These are phyloP conservation scores for Posidonia oceanica DNA, from an alignment of 116 monocot species.

Conservation along the genomic window DNA sequence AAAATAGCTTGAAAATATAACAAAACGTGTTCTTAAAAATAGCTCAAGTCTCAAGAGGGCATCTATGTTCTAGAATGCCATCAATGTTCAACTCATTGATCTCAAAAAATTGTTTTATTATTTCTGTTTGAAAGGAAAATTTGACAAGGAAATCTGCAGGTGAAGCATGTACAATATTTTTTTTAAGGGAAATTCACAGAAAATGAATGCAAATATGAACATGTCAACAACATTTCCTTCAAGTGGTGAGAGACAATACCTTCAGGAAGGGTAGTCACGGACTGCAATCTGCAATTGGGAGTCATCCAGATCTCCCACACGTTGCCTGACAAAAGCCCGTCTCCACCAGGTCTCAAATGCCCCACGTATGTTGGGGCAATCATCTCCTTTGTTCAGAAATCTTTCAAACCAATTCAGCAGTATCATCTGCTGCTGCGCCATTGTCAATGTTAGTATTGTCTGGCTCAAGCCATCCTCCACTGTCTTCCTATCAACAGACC, in stretches of 20 bases:
- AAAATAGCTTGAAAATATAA: too few relatives aligned
- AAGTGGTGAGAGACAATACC: not conserved
- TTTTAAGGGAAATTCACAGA: not conserved
- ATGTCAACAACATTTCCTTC: not conserved
- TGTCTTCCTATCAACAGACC: constrained; percentile 30
- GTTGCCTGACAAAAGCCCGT: constrained; percentile 51
- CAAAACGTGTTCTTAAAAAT: too few relatives aligned
- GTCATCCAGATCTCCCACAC: constrained; percentile 10
- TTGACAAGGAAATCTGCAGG: too few relatives aligned
- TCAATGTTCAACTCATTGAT: too few relatives aligned
- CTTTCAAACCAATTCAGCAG: constrained; percentile 70
- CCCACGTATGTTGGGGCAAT: constrained; percentile 72
- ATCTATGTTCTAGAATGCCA: too few relatives aligned
- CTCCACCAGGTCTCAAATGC: constrained; percentile 92
- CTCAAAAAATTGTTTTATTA: too few relatives aligned
- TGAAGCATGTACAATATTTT: too few relatives aligned
- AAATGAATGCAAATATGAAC: not conserved
- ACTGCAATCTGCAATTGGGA: constrained; percentile 21
- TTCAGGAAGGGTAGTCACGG: constrained; percentile 11
- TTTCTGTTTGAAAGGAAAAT: too few relatives aligned
- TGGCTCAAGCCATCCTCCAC: constrained; percentile 66
- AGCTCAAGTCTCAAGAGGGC: too few relatives aligned
- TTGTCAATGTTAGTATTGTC: constrained; percentile 67
- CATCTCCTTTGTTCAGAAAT: constrained; percentile 56
- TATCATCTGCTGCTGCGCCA: constrained; percentile 55